Evolutionary conservation across 2,329 filamentous ascomycete genomes (phyloP), one percentile per base, ranked within the genome.

Genomic region (Cephalotrichum gorgonifer): DNA sequence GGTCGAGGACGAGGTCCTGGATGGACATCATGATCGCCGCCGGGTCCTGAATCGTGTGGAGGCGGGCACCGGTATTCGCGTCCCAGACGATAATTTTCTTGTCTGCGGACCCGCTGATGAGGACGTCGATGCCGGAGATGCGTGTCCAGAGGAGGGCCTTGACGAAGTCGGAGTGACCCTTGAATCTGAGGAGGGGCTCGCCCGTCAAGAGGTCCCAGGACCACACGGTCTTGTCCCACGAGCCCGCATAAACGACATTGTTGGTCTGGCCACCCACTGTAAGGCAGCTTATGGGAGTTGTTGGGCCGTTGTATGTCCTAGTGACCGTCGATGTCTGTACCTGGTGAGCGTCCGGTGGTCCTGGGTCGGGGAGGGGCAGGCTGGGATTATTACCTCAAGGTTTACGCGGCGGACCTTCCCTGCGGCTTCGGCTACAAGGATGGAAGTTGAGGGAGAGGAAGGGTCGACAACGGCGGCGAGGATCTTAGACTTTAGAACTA

Each of bases 151-250:
- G 67, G 3, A 97, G 69, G 4, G 85, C 75, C 67, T 96, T 96
- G 58, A 98, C 86, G 61, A 98, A 98, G 67, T 98, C 93, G 2
- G 78, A 73, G 64, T 97, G 91, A 4, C 88, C 89, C 51, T 76
- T 75, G 56, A 83, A 89, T 54, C 74, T 81, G 53, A 70, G 74
- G n/a, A 70, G 71, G 1, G 70, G 66, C 27, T 71, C 63, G 41
- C 71, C 72, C 3, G 79, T 79, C 17, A 74, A 69, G 28, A 84
- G 69, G 57, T 86, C 75, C 86, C 88, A 96, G 28, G 85, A 86
- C 83, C 89, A 95, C 51, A 97, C 77, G 20, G 80, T 76, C 68
- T 95, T 95, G 68, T 98, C 91, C 93, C 93, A 98, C 51, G 84
- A 93, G 30, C 90, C 91, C 23, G 88, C 88, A 64, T 88, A 96